Percentiles rank a stretch among this genome's conserved stretches.
phyloP scores from a whole-genome alignment of 148 eudicot species.

The Spergularia bocconei region DNA sequence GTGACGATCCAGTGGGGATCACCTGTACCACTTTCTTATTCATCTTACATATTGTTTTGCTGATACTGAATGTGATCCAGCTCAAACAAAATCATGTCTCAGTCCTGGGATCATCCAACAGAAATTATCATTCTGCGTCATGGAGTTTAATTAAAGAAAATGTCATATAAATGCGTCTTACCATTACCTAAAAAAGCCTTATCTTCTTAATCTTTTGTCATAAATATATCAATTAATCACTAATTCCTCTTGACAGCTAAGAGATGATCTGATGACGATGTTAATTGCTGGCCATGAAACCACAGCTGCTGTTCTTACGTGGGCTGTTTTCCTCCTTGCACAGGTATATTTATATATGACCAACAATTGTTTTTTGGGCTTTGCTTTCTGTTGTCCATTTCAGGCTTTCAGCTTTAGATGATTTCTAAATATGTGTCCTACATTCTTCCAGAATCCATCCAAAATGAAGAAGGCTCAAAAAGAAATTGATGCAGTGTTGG shows the following conservation, averaged over 20 bases:
- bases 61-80: not conserved
- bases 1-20: not conserved
- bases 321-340: slow-evolving; percentile 91
- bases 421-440: slow-evolving; percentile 12
- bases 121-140: not conserved
- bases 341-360: slow-evolving; percentile 43
- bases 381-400: not conserved
- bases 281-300: slow-evolving; percentile 99
- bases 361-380: not conserved
- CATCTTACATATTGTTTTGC: not conserved
- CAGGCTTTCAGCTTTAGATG: slow-evolving; percentile 7
- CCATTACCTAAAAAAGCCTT: not conserved
- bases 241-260: slow-evolving; percentile 54
- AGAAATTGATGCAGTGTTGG: slow-evolving; percentile 80
- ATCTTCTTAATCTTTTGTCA: slow-evolving; percentile 2
- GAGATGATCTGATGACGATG: slow-evolving; percentile 99
- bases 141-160: not conserved
- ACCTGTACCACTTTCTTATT: not conserved
- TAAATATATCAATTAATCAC: slow-evolving; percentile 5
- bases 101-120: not conserved
- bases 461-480: slow-evolving; percentile 97
- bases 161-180: not conserved
- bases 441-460: slow-evolving; percentile 60
- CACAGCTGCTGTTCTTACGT: slow-evolving; percentile 97
- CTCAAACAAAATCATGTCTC: not conserved